phyloP scores from a whole-genome alignment of 2,329 filamentous ascomycete species.

The Aureobasidium leucospermi region DNA sequence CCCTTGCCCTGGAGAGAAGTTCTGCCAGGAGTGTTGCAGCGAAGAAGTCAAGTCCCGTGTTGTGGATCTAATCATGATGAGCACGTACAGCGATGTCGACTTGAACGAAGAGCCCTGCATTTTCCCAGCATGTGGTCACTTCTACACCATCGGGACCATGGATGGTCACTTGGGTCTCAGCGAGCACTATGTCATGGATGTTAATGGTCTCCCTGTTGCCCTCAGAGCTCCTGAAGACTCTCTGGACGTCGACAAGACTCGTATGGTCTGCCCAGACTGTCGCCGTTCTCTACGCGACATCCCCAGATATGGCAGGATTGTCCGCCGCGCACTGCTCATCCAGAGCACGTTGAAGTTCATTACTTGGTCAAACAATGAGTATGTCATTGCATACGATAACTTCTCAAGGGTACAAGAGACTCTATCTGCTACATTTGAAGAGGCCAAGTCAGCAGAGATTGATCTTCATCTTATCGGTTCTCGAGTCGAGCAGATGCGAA shows the following conservation, averaged over 20 bases:
- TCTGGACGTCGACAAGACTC: conserved; percentile 41
- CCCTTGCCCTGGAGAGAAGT: conserved; percentile 43
- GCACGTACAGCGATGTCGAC: conserved; percentile 50
- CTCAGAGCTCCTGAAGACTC: conserved; percentile 35
- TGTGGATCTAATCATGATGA: conserved; percentile 53
- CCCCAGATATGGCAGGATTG: conserved; percentile 54
- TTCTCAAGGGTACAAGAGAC: neutral
- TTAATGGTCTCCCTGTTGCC: conserved; percentile 20
- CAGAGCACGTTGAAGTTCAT: conserved; percentile 59
- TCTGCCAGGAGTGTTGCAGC: conserved; percentile 51
- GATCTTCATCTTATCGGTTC: neutral
- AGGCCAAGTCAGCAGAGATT: neutral
- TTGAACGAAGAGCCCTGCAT: conserved; percentile 55
- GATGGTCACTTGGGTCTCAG: conserved; percentile 54
- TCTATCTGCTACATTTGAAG: neutral
- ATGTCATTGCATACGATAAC: conserved; percentile 14
- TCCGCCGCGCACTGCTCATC: conserved; percentile 54
- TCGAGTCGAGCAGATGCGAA: neutral
- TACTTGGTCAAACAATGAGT: conserved; percentile 39
- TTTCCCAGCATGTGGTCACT: conserved; percentile 56
- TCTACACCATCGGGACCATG: conserved; percentile 53
- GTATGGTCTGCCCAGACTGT: conserved; percentile 53
- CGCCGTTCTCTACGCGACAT: conserved; percentile 52
- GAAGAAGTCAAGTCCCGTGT: conserved; percentile 36
- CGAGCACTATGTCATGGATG: conserved; percentile 41